Evolutionary conservation across 768 basidiomycete species (phyloP), one percentile per base, ranked within the genome.

Genomic region (Mycena filopes): DNA sequence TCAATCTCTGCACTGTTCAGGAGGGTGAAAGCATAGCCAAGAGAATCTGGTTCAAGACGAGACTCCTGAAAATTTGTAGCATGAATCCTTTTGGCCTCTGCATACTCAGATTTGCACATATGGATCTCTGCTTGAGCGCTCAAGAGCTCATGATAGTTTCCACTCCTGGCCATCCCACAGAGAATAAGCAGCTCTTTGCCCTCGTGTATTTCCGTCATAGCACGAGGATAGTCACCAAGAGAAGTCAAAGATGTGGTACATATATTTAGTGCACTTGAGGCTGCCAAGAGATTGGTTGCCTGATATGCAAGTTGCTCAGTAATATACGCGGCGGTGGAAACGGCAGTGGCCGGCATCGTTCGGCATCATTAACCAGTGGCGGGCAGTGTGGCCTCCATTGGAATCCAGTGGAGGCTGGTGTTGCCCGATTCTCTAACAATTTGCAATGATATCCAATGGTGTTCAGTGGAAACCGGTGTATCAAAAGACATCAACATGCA

Each of bases 41-140:
- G 4, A 8, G 4, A 2, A 43, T 41, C 5, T 60, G 36, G 8
- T n/a, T n/a, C n/a, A n/a, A n/a, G n/a, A n/a, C 36, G 41, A 18
- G 25, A 29, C 1, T 42, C 25, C 7, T 42, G 40, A 7, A 4
- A 26, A 20, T 42, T 42, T 46, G 33, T 2, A 2, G 42, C 20
- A n/a, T 53, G n/a, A 10, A 60, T 23, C 1, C 23, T 33, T 21
- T 16, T 40, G 16, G 59, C 50, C 6, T 60, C 50, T 1, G 50
- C 21, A 53, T 50, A 60, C 43, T 60, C 58, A 2, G 58, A 60
- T 43, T 42, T 60, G 13, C 12, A 3, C 11, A 31, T 9, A 36
- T 60, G 42, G 3, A 33, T 31, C 20, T 60, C 42, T 5, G 59
- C 59, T 31, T 20, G 9, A 1, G 0, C 3, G 1, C 21, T 23